Percentiles rank a stretch among this genome's conserved stretches.
Conservation (phyloP, 352 stramenopile genomes). For the Globisporangium alternatum region DNA sequence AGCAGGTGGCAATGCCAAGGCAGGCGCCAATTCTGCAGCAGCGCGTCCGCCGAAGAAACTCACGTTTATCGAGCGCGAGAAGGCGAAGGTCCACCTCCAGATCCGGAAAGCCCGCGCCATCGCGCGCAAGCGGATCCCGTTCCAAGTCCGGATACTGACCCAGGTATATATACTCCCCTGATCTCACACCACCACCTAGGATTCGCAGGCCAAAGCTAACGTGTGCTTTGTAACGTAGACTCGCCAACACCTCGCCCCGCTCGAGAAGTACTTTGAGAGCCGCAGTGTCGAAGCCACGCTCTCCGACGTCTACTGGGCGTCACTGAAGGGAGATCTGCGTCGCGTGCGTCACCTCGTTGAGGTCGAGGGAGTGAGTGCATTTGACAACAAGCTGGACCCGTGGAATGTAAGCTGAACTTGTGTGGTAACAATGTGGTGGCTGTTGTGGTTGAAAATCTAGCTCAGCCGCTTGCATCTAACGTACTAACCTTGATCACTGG, state of each 20-base stretch:
- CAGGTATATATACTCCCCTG: slow-evolving; percentile 16
- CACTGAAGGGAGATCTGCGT: slow-evolving; percentile 55
- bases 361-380: slow-evolving; percentile 44
- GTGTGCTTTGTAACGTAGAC: slow-evolving; percentile 15
- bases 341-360: slow-evolving; percentile 61
- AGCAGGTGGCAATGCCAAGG: not conserved
- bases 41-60: slow-evolving; percentile 16
- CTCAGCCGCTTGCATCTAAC: not conserved
- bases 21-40: not conserved
- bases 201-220: too few relatives aligned
- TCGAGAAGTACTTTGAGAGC: slow-evolving; percentile 69
- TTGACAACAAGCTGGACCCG: slow-evolving; percentile 50
- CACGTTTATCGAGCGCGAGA: slow-evolving; percentile 54
- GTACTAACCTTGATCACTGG: not conserved
- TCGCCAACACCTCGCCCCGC: slow-evolving; percentile 42
- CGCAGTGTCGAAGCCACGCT: slow-evolving; percentile 47
- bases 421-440: not conserved
- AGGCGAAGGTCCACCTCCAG: slow-evolving; percentile 52
- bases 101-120: slow-evolving; percentile 52
- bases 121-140: slow-evolving; percentile 50
- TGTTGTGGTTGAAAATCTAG: not conserved
- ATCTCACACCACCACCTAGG: too few relatives aligned
- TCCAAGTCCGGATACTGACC: slow-evolving; percentile 68
- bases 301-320: slow-evolving; percentile 68
- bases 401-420: slow-evolving; percentile 40